Percentiles rank a stretch among this genome's conserved stretches.
Conservation (phyloP, 805 yeast genomes). For the Naumovozyma baii region DNA sequence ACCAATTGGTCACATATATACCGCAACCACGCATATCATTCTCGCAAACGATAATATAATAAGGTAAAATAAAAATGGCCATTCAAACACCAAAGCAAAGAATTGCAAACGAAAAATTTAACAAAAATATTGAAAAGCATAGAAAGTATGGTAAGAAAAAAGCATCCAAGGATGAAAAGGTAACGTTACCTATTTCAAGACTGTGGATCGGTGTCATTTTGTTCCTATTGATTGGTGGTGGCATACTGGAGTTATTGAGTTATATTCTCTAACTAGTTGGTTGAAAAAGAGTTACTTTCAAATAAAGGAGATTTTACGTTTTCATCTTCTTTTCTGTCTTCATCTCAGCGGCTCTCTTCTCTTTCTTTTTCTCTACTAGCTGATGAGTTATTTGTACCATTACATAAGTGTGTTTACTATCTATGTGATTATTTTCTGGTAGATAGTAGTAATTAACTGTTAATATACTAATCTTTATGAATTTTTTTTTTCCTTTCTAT, state of each 20-base stretch:
- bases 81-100: constrained; percentile 81
- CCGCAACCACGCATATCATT: not conserved
- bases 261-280: constrained; percentile 45
- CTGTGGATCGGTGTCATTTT: constrained; percentile 53
- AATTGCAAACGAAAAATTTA: constrained; percentile 76
- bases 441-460: too few relatives aligned
- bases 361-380: too few relatives aligned
- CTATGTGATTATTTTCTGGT: too few relatives aligned
- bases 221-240: constrained; percentile 76
- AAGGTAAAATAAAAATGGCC: constrained; percentile 38
- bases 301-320: not conserved
- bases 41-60: not conserved
- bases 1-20: too few relatives aligned
- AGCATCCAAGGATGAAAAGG: constrained; percentile 26
- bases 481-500: too few relatives aligned
- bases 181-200: constrained; percentile 46
- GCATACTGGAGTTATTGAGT: constrained; percentile 57
- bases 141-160: constrained; percentile 66
- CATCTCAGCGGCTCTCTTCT: not conserved
- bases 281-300: too few relatives aligned
- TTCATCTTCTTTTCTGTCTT: not conserved
- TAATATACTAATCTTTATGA: too few relatives aligned
- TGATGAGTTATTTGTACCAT: too few relatives aligned
- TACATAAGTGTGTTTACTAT: too few relatives aligned
- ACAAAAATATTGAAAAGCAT: constrained; percentile 52